Evolutionary conservation across 352 stramenopile genomes (phyloP).

Genomic region (Aphanomyces invadans): DNA sequence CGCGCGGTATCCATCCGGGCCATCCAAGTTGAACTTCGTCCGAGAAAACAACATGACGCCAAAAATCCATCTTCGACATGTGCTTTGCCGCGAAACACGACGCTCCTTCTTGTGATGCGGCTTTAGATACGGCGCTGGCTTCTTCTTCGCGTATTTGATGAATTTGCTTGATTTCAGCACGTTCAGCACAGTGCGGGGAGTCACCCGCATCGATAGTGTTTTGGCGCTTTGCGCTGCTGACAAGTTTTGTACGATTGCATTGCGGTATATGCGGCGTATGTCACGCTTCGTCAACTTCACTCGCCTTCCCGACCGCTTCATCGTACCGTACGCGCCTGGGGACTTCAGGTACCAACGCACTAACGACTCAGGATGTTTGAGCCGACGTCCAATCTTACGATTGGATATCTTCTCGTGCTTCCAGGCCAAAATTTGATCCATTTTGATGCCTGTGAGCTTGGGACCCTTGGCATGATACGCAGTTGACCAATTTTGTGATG

Average conservation of each 20-base stretch:
- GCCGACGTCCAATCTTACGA: no score
- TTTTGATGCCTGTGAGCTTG: no score
- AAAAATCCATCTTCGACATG: background rate
- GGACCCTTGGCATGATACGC: no score
- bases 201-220: background rate
- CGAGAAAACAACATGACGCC: background rate
- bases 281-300: no score
- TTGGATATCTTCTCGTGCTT: no score
- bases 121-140: background rate
- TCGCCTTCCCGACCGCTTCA: no score
- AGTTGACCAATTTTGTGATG: no score
- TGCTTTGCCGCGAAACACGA: background rate
- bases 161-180: background rate
- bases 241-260: background rate
- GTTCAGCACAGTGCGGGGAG: background rate
- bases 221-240: background rate
- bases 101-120: background rate
- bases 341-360: no score
- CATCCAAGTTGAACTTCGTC: background rate
- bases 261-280: background rate
- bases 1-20: background rate
- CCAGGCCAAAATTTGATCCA: no score
- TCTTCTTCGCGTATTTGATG: background rate
- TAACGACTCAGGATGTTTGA: no score
- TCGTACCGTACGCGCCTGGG: no score